These are phyloP conservation scores for Bipolaris gigantea DNA, from an alignment of 2,329 filamentous ascomycete genomes.

Conservation along the genomic window DNA sequence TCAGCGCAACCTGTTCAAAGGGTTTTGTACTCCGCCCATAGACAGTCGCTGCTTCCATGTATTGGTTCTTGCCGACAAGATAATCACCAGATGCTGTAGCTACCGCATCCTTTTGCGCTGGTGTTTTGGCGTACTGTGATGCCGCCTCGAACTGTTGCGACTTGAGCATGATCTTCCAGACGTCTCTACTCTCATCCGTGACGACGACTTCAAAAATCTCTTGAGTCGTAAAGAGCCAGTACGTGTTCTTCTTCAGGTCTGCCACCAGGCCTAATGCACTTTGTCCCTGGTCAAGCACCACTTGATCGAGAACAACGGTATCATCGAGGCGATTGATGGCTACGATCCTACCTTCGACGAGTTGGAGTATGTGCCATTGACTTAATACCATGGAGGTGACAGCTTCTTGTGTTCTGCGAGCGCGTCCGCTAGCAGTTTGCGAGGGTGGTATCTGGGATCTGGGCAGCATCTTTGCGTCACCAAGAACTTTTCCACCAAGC, in stretches of 20 bases:
- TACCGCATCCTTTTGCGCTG: slow-evolving; percentile 83
- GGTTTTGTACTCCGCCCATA: slow-evolving; percentile 96
- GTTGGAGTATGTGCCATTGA: slow-evolving; percentile 86
- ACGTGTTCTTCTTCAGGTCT: slow-evolving; percentile 93
- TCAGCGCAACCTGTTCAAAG: slow-evolving; percentile 92
- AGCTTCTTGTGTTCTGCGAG: slow-evolving; percentile 67
- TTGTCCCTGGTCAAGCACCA: slow-evolving; percentile 78
- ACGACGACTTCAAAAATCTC: slow-evolving; percentile 95
- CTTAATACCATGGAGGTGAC: slow-evolving; percentile 82
- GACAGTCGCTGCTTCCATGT: slow-evolving; percentile 80
- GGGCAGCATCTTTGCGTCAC: slow-evolving; percentile 75
- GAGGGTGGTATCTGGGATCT: slow-evolving; percentile 71
- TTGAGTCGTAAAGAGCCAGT: slow-evolving; percentile 89
- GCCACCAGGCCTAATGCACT: slow-evolving; percentile 80
- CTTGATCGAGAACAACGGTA: slow-evolving; percentile 82
- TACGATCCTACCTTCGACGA: slow-evolving; percentile 81
- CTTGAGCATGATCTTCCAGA: slow-evolving; percentile 92
- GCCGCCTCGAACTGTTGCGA: slow-evolving; percentile 87
- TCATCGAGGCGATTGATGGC: slow-evolving; percentile 87
- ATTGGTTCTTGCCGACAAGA: slow-evolving; percentile 78
- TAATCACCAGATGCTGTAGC: slow-evolving; percentile 91
- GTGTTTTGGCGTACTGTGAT: slow-evolving; percentile 78
- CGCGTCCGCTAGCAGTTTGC: slow-evolving; percentile 66
- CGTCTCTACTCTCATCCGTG: slow-evolving; percentile 84
- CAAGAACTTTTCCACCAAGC: slow-evolving; percentile 74